Conservation (phyloP, 1,284 basidiomycete species). For the Tilletia indica region DNA sequence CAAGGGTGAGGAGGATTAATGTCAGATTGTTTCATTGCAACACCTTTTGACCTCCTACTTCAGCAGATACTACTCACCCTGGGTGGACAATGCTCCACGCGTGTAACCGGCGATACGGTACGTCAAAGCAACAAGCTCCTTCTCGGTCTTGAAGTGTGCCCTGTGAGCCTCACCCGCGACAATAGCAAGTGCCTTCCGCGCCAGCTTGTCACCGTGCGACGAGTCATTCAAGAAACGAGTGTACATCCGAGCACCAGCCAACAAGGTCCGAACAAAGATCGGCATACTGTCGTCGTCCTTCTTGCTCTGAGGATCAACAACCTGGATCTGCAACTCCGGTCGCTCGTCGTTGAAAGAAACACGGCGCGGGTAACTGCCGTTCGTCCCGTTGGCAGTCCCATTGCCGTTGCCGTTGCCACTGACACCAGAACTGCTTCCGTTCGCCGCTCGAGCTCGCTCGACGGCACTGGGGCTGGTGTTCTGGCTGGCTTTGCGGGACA, state of each 20-base stretch:
- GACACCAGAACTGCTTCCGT: neutral
- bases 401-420: slow-evolving; percentile 6
- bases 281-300: slow-evolving; percentile 31
- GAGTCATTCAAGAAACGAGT: slow-evolving; percentile 35
- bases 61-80: slow-evolving; percentile 19
- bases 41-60: too few species aligned
- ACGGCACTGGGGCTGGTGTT: neutral
- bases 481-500: slow-evolving; percentile 20
- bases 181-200: slow-evolving; percentile 34
- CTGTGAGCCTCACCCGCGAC: slow-evolving; percentile 27
- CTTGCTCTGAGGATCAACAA: neutral
- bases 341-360: neutral
- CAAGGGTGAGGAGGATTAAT: neutral
- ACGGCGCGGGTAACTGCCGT: neutral
- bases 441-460: neutral
- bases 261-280: slow-evolving; percentile 37
- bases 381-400: neutral
- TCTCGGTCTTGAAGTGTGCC: slow-evolving; percentile 10
- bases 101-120: slow-evolving; percentile 38
- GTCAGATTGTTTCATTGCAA: neutral
- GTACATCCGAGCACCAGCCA: slow-evolving; percentile 40
- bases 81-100: slow-evolving; percentile 32
- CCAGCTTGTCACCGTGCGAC: slow-evolving; percentile 35
- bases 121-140: slow-evolving; percentile 28
- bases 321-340: neutral